phyloP scores from a whole-genome alignment of 2,329 filamentous ascomycete species.

The Botrytis fabae region DNA sequence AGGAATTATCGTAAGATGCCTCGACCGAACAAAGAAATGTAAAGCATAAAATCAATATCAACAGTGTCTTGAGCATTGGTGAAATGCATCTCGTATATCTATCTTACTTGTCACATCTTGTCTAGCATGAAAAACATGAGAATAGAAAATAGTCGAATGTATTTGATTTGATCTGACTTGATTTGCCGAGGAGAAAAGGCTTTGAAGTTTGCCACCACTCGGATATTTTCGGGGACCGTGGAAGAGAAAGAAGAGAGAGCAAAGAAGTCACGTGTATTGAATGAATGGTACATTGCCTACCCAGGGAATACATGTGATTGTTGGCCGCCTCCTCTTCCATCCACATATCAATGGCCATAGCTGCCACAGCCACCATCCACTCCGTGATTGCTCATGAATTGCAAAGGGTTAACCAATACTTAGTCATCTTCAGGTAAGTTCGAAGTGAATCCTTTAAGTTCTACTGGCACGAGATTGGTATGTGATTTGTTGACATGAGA shows the following conservation, averaged over 20 bases:
- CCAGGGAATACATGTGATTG: too few species aligned
- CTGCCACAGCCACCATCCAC: background rate
- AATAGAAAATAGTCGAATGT: background rate
- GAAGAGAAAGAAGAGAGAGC: background rate
- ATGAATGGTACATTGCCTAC: background rate
- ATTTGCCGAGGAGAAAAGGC: background rate
- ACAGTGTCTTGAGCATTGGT: background rate
- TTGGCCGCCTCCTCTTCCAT: too few species aligned
- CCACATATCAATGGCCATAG: background rate
- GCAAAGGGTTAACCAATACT: too few species aligned
- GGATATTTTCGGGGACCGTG: slow-evolving; percentile 1
- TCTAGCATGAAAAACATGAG: background rate
- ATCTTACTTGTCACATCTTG: background rate
- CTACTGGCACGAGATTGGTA: background rate
- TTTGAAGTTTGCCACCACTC: slow-evolving; percentile 7
- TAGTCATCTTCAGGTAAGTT: background rate
- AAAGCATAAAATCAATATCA: background rate
- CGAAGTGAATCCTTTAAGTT: background rate
- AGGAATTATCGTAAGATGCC: background rate
- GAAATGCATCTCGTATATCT: background rate
- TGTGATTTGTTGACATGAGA: background rate
- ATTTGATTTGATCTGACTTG: background rate
- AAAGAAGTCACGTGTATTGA: background rate
- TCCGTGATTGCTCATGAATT: background rate
- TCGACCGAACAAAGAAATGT: background rate